Evolutionary conservation across 768 basidiomycete genomes (phyloP).

Genomic region (Rubroboletus pulcherrimus): DNA sequence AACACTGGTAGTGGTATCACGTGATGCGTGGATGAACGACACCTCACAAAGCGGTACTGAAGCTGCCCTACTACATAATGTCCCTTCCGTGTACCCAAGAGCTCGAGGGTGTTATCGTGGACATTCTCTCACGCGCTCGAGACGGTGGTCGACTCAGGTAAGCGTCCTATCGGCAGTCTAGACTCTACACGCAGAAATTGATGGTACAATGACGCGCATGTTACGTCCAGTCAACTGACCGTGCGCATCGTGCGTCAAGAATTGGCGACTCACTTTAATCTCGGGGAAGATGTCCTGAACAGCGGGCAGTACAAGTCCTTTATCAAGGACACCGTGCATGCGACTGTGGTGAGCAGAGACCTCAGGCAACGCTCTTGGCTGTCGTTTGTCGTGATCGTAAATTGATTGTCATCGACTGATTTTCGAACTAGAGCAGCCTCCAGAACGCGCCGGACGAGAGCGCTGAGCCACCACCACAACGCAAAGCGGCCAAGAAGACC

Average conservation of each 20-base stretch:
- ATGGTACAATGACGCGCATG: background rate
- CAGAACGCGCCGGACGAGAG: slow-evolving; percentile 2
- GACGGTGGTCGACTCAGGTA: slow-evolving; percentile 21
- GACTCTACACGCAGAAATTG: background rate
- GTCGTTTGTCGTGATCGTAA: background rate
- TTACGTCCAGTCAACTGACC: slow-evolving; percentile 34
- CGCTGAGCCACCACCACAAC: background rate
- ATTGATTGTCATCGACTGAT: background rate
- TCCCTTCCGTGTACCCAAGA: slow-evolving; percentile 13
- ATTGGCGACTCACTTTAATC: slow-evolving; percentile 44
- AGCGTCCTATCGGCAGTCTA: background rate
- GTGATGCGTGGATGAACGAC: background rate
- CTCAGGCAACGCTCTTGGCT: background rate
- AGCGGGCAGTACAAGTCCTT: slow-evolving; percentile 41
- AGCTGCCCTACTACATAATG: background rate
- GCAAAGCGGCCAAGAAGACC: slow-evolving; percentile 6
- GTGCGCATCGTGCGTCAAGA: slow-evolving; percentile 46
- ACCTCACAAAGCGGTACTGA: background rate
- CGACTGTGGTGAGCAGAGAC: slow-evolving; percentile 10
- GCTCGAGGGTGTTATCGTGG: slow-evolving; percentile 18
- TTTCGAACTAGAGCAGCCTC: slow-evolving; percentile 7
- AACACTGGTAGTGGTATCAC: slow-evolving; percentile 1
- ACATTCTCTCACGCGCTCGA: slow-evolving; percentile 22
- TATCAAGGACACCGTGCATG: slow-evolving; percentile 36
- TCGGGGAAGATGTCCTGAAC: slow-evolving; percentile 45